phyloP scores from a whole-genome alignment of 257 asterid genomes.

The Petunia axillaris region DNA sequence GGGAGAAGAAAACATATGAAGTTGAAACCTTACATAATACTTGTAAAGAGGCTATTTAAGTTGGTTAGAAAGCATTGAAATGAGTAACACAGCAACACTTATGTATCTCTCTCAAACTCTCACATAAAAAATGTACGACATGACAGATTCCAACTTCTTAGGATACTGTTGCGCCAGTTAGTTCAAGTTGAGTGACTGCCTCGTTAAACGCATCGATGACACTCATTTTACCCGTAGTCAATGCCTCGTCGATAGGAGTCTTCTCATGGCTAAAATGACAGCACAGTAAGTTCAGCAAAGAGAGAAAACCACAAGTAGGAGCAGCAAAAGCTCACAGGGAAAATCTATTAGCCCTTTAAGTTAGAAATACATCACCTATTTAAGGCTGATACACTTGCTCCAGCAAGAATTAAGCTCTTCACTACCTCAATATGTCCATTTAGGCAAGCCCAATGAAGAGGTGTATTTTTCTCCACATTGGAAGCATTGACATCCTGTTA shows the following conservation, averaged over 20 bases:
- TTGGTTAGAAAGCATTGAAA: not conserved
- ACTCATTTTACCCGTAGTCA: constrained; percentile 61
- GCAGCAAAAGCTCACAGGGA: not conserved
- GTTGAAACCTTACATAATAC: constrained; percentile 15
- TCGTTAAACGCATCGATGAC: constrained; percentile 75
- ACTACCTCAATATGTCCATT: constrained; percentile 91
- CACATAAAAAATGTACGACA: constrained; percentile 18
- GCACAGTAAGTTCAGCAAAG: constrained; percentile 18
- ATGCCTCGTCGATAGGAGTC: constrained; percentile 90
- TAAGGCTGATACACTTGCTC: constrained; percentile 69
- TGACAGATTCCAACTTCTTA: constrained; percentile 22
- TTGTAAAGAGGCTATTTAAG: not conserved
- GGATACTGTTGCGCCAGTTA: constrained; percentile 54
- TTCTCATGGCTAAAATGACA: constrained; percentile 73
- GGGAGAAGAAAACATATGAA: not conserved
- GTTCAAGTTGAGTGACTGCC: constrained; percentile 70
- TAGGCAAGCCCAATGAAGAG: constrained; percentile 97
- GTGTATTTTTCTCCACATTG: constrained; percentile 78
- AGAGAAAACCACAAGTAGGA: not conserved
- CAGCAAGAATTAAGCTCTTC: constrained; percentile 70
- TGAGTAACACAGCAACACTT: not conserved
- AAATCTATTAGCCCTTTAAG: constrained; percentile 4
- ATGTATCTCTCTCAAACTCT: not conserved
- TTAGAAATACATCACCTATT: constrained; percentile 56
- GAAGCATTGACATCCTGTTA: constrained; percentile 82